Conservation (phyloP, 768 basidiomycete genomes). For the Cyathus striatus region DNA sequence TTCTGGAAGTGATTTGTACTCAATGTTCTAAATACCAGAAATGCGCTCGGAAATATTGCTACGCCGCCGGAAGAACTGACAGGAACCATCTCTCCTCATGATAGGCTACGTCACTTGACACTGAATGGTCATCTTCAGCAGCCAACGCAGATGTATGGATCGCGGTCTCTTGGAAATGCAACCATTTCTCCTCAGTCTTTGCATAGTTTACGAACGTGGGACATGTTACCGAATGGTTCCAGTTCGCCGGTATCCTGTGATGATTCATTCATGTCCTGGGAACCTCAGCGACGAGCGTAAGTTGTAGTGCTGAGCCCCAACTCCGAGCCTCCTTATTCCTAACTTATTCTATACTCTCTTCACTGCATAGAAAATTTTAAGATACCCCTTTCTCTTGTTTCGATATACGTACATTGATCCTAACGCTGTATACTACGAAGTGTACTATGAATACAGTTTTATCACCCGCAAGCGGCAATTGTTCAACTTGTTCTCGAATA, state of each 20-base stretch:
- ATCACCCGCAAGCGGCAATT: too few relatives aligned
- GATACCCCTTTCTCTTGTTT: too few relatives aligned
- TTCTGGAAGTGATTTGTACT: constrained; percentile 7
- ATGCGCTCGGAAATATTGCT: constrained; percentile 33
- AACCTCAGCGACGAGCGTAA: constrained; percentile 35
- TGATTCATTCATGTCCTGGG: constrained; percentile 62
- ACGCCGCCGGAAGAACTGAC: constrained; percentile 18
- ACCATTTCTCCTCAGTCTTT: constrained; percentile 10
- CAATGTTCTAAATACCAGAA: constrained; percentile 19
- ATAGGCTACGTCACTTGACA: constrained; percentile 7
- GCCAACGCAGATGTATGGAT: constrained; percentile 8
- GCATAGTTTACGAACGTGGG: constrained; percentile 23
- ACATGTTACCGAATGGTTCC: constrained; percentile 16
- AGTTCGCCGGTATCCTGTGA: constrained; percentile 35
- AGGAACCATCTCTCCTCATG: constrained; percentile 9
- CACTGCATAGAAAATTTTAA: too few relatives aligned
- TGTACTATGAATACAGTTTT: too few relatives aligned
- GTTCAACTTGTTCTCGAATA: too few relatives aligned
- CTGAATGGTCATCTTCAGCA: constrained; percentile 4
- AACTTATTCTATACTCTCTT: too few relatives aligned
- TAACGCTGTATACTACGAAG: too few relatives aligned
- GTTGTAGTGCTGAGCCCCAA: background rate
- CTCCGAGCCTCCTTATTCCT: too few relatives aligned
- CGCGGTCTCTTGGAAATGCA: constrained; percentile 7
- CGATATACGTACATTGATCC: too few relatives aligned